A percentile compares a stretch with the other conserved stretches of the same genome.
These are phyloP conservation scores for Calonectria pauciramosa DNA, from an alignment of 2,329 filamentous ascomycete genomes.

Conservation along the genomic window DNA sequence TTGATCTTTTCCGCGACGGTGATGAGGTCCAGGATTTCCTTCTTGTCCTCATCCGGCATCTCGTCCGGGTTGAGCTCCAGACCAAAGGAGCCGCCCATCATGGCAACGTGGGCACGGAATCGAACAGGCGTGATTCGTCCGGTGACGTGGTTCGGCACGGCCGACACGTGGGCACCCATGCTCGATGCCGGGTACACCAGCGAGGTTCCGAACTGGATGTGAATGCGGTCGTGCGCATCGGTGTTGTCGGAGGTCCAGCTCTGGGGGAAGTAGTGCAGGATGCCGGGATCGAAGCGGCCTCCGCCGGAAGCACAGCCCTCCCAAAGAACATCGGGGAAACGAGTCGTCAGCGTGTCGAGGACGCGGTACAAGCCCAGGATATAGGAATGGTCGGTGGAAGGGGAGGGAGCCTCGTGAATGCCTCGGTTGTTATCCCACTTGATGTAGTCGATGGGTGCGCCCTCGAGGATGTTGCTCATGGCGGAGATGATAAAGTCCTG, in stretches of 20 bases:
- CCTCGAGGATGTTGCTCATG: conserved; percentile 67
- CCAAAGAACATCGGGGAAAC: conserved; percentile 74
- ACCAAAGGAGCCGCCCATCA: conserved; percentile 78
- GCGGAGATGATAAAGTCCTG: conserved; percentile 73
- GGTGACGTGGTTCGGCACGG: conserved; percentile 71
- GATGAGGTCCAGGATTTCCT: conserved; percentile 67
- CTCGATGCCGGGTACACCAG: conserved; percentile 72
- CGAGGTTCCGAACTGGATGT: conserved; percentile 75
- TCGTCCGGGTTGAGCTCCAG: conserved; percentile 72
- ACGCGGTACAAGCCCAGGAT: conserved; percentile 75
- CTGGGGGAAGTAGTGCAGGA: conserved; percentile 76
- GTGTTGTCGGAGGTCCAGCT: conserved; percentile 77
- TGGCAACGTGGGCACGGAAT: conserved; percentile 76
- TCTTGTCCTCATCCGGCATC: conserved; percentile 64
- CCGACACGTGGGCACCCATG: conserved; percentile 76
- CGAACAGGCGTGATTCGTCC: conserved; percentile 67
- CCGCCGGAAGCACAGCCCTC: conserved; percentile 77
- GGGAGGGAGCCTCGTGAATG: conserved; percentile 70
- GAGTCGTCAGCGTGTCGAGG: conserved; percentile 69
- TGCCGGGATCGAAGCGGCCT: conserved; percentile 73
- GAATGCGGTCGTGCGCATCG: conserved; percentile 71
- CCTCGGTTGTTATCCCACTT: conserved; percentile 79
- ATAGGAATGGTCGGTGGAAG: conserved; percentile 69
- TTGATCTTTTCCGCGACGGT: conserved; percentile 68
- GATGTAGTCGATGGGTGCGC: conserved; percentile 69